A percentile compares a stretch with the other conserved stretches of the same genome.
Conservation (phyloP, 2,329 filamentous ascomycete genomes). For the Cordyceps javanica region DNA sequence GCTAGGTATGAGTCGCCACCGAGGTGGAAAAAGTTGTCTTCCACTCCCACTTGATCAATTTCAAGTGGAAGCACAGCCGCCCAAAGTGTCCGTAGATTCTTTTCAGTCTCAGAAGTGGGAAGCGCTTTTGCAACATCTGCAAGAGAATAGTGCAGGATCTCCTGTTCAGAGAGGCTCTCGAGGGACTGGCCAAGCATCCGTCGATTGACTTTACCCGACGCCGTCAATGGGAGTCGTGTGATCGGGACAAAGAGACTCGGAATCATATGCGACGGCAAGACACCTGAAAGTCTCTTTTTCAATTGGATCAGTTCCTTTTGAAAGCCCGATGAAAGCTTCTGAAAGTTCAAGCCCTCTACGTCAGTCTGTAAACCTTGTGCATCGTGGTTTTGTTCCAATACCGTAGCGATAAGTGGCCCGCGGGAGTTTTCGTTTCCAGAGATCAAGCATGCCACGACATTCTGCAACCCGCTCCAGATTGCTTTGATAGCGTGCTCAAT, state of each 20-base stretch:
- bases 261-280: conserved; percentile 15
- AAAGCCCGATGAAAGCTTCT: background rate
- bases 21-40: background rate
- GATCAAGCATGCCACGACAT: background rate
- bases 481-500: conserved; percentile 13
- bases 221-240: conserved; percentile 12
- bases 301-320: conserved; percentile 1
- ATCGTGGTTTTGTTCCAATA: background rate
- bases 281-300: background rate
- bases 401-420: background rate
- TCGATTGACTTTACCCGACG: conserved; percentile 14
- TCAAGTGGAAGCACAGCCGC: conserved; percentile 2
- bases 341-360: background rate
- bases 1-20: conserved; percentile 1
- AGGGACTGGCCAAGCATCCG: conserved; percentile 7
- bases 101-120: conserved; percentile 4
- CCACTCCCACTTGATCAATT: conserved; percentile 1
- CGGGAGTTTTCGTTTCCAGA: background rate
- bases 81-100: conserved; percentile 7
- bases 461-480: background rate
- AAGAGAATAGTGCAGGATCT: background rate
- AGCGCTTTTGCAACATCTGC: background rate
- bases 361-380: background rate
- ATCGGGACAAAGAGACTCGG: conserved; percentile 14
- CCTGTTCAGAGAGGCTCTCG: background rate